phyloP scores from a whole-genome alignment of 2,329 filamentous ascomycete genomes.

The Passalora sequoiae region DNA sequence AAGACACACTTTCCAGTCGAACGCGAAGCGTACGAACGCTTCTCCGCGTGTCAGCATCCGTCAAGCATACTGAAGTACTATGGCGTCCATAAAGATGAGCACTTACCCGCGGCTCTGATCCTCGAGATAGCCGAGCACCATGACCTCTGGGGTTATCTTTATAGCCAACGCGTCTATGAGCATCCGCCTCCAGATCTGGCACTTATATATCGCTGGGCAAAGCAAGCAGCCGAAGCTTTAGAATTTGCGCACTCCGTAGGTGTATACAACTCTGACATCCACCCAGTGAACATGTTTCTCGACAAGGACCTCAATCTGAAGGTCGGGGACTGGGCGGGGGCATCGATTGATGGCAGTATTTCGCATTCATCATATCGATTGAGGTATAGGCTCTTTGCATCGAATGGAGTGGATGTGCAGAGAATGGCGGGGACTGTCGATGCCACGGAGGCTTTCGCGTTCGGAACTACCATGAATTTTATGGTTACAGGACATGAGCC shows the following conservation, averaged over 20 bases:
- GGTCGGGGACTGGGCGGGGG: conserved; percentile 15
- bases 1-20: conserved; percentile 5
- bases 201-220: neutral
- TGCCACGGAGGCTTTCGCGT: neutral
- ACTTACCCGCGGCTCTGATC: neutral
- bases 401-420: neutral
- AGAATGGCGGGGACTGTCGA: neutral
- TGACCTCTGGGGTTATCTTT: neutral
- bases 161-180: neutral
- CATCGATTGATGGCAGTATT: conserved; percentile 9
- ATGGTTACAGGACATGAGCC: conserved; percentile 1
- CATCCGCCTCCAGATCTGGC: neutral
- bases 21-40: conserved; percentile 11
- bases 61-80: conserved; percentile 7
- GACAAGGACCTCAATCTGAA: conserved; percentile 9
- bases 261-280: conserved; percentile 9
- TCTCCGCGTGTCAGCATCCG: conserved; percentile 7
- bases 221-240: conserved; percentile 8
- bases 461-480: conserved; percentile 1
- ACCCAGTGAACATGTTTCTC: conserved; percentile 12
- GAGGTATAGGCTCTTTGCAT: neutral
- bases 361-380: conserved; percentile 1
- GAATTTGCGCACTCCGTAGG: conserved; percentile 7
- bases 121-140: neutral
- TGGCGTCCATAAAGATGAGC: conserved; percentile 5